Evolutionary conservation across 805 yeast species (phyloP), one percentile per base, ranked within the genome.

Genomic region (Myxozyma udenii): DNA sequence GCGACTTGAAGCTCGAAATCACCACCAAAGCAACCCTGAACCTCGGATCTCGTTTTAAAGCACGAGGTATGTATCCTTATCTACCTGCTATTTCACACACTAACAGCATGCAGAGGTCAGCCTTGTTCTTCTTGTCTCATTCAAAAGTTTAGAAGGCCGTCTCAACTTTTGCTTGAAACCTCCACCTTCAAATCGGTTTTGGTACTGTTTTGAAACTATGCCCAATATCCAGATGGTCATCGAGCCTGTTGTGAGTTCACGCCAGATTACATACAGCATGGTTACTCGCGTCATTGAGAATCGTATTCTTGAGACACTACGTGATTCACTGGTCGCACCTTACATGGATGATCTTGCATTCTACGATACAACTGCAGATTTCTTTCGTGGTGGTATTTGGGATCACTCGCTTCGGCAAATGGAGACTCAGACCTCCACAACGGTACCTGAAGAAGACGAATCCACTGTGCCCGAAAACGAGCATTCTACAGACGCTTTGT

Each of bases 311-410:
- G 96, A 87, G 44, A 85, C 89, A 49, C 45, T 55, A 3, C 53
- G 76, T 55, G 93, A 87, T 30, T 78, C 93, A 5, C 69, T 93
- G 43, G 98, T 93, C 0, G 67, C 79, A 28, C 98, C 98, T 1
- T 81, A 75, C 62, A 85, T 88, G 89, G 98, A 91, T 67, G 98
- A 91, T 65, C 67, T 88, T 37, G 79, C 82, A 0, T 85, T 87
- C 64, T 85, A 75, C 63, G 73, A 79, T 48, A 81, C 96, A 0
- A 67, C 70, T 1, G 75, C 69, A 36, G 95, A 87, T 57, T 68
- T 87, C 12, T 93, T 81, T 66, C 78, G 96, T 57, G 98, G 96
- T 45, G 98, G 98, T 16, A 80, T 91, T 22, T 91, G 98, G 98
- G 89, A 84, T 19, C 49, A 46, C 9, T 43, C 48, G 18, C 18